Conservation (phyloP, 2,329 filamentous ascomycete species). For the Zymoseptoria tritici region DNA sequence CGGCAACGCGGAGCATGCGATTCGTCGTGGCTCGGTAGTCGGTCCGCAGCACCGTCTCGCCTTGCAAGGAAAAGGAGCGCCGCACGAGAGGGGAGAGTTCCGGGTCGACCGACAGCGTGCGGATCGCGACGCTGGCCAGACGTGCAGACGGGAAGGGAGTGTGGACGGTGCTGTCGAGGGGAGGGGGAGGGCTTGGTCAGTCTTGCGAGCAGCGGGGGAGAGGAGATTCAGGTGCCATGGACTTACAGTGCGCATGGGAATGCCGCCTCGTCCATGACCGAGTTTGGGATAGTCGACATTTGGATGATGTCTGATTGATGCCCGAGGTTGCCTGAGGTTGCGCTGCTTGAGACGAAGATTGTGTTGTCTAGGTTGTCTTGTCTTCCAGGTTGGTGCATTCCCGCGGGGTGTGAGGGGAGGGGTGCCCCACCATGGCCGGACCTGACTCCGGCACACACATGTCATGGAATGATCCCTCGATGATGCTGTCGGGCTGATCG, state of each 20-base stretch:
- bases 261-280: slow-evolving; percentile 3
- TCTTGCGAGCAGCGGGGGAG: background rate
- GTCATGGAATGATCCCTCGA: background rate
- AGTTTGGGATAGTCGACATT: background rate
- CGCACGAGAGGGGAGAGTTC: slow-evolving; percentile 81
- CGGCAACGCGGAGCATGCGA: slow-evolving; percentile 89
- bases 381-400: too few relatives aligned
- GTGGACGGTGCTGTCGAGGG: slow-evolving; percentile 53
- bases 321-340: background rate
- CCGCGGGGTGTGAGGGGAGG: too few relatives aligned
- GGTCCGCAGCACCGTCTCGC: slow-evolving; percentile 55
- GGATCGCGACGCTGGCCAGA: slow-evolving; percentile 67
- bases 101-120: slow-evolving; percentile 72
- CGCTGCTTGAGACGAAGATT: background rate
- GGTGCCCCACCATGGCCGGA: background rate
- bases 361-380: too few relatives aligned
- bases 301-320: too few relatives aligned
- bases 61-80: slow-evolving; percentile 57
- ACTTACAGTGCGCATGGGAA: slow-evolving; percentile 24
- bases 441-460: background rate
- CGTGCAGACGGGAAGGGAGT: slow-evolving; percentile 75
- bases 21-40: slow-evolving; percentile 86
- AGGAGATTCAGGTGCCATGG: background rate
- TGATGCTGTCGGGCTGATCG: background rate
- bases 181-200: background rate